These are phyloP conservation scores for Gastrolobium villosum DNA, from an alignment of 306 rosid species.

Conservation along the genomic window DNA sequence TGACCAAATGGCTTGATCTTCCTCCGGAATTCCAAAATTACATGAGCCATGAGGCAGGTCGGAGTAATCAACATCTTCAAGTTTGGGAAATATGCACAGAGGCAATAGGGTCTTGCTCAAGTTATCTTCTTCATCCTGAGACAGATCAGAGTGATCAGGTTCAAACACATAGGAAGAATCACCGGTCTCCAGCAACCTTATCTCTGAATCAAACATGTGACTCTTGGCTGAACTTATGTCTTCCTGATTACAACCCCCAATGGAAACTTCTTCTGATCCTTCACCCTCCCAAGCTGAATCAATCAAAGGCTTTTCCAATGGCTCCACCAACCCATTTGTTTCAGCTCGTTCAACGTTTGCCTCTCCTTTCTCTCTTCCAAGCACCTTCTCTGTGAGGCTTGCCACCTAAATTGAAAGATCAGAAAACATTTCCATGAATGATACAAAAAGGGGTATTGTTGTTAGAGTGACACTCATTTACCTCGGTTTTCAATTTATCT, in stretches of 20 bases:
- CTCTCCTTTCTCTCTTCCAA: slow-evolving; percentile 44
- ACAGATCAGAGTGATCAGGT: slow-evolving; percentile 69
- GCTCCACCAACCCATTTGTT: slow-evolving; percentile 46
- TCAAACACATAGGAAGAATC: slow-evolving; percentile 66
- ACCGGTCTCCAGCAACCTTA: slow-evolving; percentile 56
- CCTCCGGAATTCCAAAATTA: slow-evolving; percentile 65
- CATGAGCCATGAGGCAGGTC: slow-evolving; percentile 64
- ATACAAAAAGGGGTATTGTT: too few species aligned
- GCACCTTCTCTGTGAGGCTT: slow-evolving; percentile 58
- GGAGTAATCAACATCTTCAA: slow-evolving; percentile 66
- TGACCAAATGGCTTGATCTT: slow-evolving; percentile 76
- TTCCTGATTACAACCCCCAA: slow-evolving; percentile 59
- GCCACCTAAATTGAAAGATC: slow-evolving; percentile 54
- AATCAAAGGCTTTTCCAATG: slow-evolving; percentile 37
- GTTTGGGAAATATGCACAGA: slow-evolving; percentile 65
- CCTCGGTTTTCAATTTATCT: slow-evolving; percentile 67
- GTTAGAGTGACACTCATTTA: slow-evolving; percentile 16
- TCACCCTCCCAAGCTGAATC: slow-evolving; percentile 60
- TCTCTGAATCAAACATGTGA: slow-evolving; percentile 73
- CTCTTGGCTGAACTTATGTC: slow-evolving; percentile 68
- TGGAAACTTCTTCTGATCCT: slow-evolving; percentile 63
- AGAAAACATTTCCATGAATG: not conserved
- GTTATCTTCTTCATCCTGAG: slow-evolving; percentile 78
- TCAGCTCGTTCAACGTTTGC: slow-evolving; percentile 46
- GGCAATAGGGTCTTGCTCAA: slow-evolving; percentile 60